Base-by-base conservation (phyloP, 495 filamentous ascomycete genomes). In the Saxophila tyrrhenica region DNA sequence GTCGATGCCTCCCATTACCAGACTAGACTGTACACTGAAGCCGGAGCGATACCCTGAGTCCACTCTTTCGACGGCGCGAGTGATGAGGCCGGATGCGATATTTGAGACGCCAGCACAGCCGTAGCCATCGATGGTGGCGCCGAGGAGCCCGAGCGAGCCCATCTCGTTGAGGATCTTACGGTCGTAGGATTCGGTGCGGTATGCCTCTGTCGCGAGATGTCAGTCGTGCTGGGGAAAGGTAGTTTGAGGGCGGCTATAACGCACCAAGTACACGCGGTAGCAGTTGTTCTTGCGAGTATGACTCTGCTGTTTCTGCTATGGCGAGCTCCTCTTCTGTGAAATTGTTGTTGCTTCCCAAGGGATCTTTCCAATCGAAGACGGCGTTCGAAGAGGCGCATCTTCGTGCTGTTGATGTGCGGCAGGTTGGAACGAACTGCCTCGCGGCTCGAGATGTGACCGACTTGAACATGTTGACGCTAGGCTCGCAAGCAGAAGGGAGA, bases 1-100 rank as follows among this genome's bases (percentile, higher is more conserved):
- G 63, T 94, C 76, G 65, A 98, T 97, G n/a, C 84, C 86, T 16
- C 89, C 91, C 94, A 98, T 98, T 20, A 86, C 88, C 45, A 98
- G 73, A 2, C 90, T 94, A 56, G 85, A 89, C 69, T 98, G 92
- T 11, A 98, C 92, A 16, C 87, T 94, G 86, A 95, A 95, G 51
- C 86, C 90, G 44, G 87, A 94, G 15, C 92, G 81, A 68, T 98
- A 98, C 39, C 92, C 92, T 46, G 85, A 90, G 66, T 98, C 92
- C 39, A 98, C 89, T 44, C 92, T 79, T 72, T 98, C 92, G 11
- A 98, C 94, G 58, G 92, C 92, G 64, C 92, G 82, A 20, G 88
- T 95, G 69, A 98, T 96, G 53, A 98, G 73, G 16, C 92, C 94
- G 1, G 85, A 86, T 0, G 94, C 89, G 29, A 98, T 89, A 50